Evolutionary conservation across 2,329 filamentous ascomycete genomes (phyloP).

Genomic region (Cladophialophora immunda): DNA sequence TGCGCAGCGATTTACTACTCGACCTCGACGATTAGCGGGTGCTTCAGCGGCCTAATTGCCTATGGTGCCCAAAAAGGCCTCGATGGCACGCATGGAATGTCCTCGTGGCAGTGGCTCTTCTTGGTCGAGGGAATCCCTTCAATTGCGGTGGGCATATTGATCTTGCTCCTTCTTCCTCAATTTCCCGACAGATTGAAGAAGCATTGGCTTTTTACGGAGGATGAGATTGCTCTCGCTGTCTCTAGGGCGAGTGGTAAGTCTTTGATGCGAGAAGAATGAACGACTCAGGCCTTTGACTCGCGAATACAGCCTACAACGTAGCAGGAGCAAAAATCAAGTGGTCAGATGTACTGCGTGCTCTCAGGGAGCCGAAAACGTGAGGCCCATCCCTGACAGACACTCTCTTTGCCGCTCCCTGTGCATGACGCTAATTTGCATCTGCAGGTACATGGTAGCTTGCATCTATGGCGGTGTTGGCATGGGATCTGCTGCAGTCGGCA

Average conservation of each 20-base stretch:
- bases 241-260: too few species aligned
- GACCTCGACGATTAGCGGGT: constrained; percentile 3
- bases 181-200: constrained; percentile 15
- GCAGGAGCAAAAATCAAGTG: not conserved
- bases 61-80: constrained; percentile 1
- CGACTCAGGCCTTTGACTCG: too few species aligned
- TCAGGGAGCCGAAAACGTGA: not conserved
- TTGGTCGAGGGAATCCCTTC: constrained; percentile 11
- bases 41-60: constrained; percentile 13
- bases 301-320: not conserved
- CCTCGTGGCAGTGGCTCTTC: constrained; percentile 14
- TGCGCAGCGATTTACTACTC: constrained; percentile 12
- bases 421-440: too few species aligned
- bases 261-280: too few species aligned
- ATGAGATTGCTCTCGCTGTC: constrained; percentile 6
- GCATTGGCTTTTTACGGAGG: constrained; percentile 12
- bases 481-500: constrained; percentile 4
- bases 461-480: constrained; percentile 1
- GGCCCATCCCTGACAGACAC: not conserved
- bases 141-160: not conserved
- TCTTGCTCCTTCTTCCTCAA: not conserved
- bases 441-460: not conserved
- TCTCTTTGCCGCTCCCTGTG: too few species aligned
- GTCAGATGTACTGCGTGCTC: not conserved
- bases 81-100: not conserved